These are phyloP conservation scores for Eucalyptus paniculata DNA, from an alignment of 345 rosid species.

Conservation along the genomic window DNA sequence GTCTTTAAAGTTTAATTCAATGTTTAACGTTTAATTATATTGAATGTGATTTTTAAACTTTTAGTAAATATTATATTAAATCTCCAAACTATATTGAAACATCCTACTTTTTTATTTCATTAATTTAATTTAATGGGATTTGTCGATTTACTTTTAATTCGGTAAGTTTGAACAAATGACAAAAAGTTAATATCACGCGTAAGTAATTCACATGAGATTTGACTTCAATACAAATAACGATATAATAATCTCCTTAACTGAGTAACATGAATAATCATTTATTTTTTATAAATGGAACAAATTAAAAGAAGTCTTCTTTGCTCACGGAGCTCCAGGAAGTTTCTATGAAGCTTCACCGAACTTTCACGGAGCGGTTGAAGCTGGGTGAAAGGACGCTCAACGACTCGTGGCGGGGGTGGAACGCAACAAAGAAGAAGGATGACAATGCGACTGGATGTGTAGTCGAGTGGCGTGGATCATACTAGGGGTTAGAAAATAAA, in stretches of 20 bases:
- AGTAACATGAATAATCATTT: not conserved
- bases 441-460: too few species aligned
- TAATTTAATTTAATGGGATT: not conserved
- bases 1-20: not conserved
- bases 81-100: not conserved
- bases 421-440: not conserved
- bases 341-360: not conserved
- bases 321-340: not conserved
- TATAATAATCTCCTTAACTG: not conserved
- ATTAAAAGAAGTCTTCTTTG: not conserved
- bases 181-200: accelerated
- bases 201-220: not conserved
- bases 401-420: not conserved
- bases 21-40: accelerated
- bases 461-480: not conserved
- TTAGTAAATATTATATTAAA: not conserved
- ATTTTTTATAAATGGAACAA: not conserved
- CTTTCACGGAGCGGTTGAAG: not conserved
- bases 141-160: accelerated
- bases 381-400: not conserved
- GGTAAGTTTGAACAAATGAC: accelerated
- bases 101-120: accelerated
- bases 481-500: not conserved
- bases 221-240: not conserved
- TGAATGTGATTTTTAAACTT: accelerated